A percentile compares a stretch with the other conserved stretches of the same genome.
Conservation (phyloP, 2,329 filamentous ascomycete genomes). For the Cladosporium cucumerinum region DNA sequence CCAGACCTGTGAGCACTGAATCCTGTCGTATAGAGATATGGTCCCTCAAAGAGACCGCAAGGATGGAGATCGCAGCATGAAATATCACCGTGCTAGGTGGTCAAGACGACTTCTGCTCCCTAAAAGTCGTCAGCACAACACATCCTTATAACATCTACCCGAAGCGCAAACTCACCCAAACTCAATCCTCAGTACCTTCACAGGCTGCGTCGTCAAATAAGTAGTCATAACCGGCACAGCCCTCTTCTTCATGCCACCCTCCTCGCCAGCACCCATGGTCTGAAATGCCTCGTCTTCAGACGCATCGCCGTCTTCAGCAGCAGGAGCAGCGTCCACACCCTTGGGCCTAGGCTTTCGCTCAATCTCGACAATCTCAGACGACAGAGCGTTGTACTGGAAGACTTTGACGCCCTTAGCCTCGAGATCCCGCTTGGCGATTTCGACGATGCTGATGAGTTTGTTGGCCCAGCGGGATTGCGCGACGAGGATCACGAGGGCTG, state of each 20-base stretch:
- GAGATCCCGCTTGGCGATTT: slow-evolving; percentile 51
- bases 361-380: slow-evolving; percentile 26
- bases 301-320: slow-evolving; percentile 20
- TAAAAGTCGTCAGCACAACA: background rate
- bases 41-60: background rate
- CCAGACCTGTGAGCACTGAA: background rate
- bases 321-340: slow-evolving; percentile 12
- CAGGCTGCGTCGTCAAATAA: slow-evolving; percentile 53
- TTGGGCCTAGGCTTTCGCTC: slow-evolving; percentile 20
- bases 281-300: slow-evolving; percentile 29
- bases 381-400: slow-evolving; percentile 38
- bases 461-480: slow-evolving; percentile 44
- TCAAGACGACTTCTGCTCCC: background rate
- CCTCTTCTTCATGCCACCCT: slow-evolving; percentile 42
- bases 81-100: background rate
- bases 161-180: slow-evolving; percentile 3
- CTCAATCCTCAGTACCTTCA: slow-evolving; percentile 49
- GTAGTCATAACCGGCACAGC: slow-evolving; percentile 57
- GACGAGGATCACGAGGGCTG: slow-evolving; percentile 39
- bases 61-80: background rate
- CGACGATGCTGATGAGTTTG: slow-evolving; percentile 67
- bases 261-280: slow-evolving; percentile 25
- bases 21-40: background rate
- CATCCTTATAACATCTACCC: background rate
- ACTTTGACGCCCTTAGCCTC: slow-evolving; percentile 44